Evolutionary conservation across 352 stramenopile species (phyloP).

Genomic region (Elongisporangium anandrum): DNA sequence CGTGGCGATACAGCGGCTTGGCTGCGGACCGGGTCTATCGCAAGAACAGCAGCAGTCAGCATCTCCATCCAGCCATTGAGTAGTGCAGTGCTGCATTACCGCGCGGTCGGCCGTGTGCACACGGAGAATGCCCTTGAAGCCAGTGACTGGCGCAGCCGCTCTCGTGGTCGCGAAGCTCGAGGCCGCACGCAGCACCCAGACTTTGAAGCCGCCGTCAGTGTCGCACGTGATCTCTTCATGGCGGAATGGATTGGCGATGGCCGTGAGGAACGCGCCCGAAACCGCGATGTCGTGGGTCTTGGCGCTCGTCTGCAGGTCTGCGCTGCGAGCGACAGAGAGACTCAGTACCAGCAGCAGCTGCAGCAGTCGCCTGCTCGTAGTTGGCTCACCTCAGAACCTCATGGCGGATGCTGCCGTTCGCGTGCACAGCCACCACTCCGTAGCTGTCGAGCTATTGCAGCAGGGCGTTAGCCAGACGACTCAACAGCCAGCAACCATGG

Average conservation of each 20-base stretch:
- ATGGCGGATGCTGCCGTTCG: conserved; percentile 28
- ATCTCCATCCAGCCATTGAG: conserved; percentile 1
- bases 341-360: conserved; percentile 1
- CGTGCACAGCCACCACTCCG: conserved; percentile 3
- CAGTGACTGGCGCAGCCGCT: not conserved
- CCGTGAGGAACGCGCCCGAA: conserved; percentile 22
- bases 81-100: conserved; percentile 5
- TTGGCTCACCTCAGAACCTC: conserved; percentile 36
- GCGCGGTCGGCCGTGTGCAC: conserved; percentile 33
- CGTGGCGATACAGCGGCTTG: conserved; percentile 29
- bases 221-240: conserved; percentile 46
- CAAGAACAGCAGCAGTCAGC: not conserved
- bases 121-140: conserved; percentile 45
- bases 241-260: conserved; percentile 31
- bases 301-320: conserved; percentile 33
- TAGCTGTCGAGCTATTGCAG: not conserved
- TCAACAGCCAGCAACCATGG: not conserved
- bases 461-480: not conserved
- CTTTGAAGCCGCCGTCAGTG: conserved; percentile 46
- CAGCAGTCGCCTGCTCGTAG: not conserved
- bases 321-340: conserved; percentile 16
- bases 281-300: conserved; percentile 30
- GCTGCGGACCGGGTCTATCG: conserved; percentile 9
- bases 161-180: conserved; percentile 14
- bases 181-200: conserved; percentile 35